These are phyloP conservation scores for Leccinum sublutescens DNA, from an alignment of 768 basidiomycete species.

Conservation along the genomic window DNA sequence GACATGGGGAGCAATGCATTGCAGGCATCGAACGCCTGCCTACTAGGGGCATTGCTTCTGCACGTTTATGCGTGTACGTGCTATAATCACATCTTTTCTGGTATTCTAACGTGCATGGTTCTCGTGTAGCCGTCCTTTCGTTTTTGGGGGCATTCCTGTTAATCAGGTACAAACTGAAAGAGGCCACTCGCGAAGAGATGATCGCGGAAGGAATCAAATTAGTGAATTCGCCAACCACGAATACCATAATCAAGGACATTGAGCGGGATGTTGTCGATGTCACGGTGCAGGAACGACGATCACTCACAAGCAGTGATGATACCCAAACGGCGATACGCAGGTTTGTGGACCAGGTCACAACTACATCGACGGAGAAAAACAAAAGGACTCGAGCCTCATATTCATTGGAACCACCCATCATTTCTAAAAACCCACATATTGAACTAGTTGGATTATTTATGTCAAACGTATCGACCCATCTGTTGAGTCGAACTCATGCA, in stretches of 20 bases:
- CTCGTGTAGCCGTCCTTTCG: constrained; percentile 38
- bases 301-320: background rate
- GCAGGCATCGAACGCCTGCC: constrained; percentile 43
- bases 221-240: constrained; percentile 23
- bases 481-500: constrained; percentile 49
- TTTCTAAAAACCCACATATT: constrained; percentile 47
- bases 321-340: background rate
- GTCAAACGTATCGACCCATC: constrained; percentile 37
- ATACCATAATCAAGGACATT: constrained; percentile 10
- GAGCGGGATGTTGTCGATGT: constrained; percentile 9
- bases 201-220: constrained; percentile 33
- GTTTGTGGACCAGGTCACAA: background rate
- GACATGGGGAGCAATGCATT: constrained; percentile 16
- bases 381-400: constrained; percentile 1
- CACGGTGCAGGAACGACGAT: background rate
- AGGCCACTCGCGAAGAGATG: constrained; percentile 48
- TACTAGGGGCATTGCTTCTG: constrained; percentile 53
- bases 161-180: constrained; percentile 51
- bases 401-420: constrained; percentile 31
- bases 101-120: background rate
- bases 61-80: constrained; percentile 50
- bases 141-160: constrained; percentile 59
- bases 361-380: background rate
- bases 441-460: constrained; percentile 51
- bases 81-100: background rate